Evolutionary conservation across 148 eudicot genomes (phyloP).

Genomic region (Simmondsia chinensis): DNA sequence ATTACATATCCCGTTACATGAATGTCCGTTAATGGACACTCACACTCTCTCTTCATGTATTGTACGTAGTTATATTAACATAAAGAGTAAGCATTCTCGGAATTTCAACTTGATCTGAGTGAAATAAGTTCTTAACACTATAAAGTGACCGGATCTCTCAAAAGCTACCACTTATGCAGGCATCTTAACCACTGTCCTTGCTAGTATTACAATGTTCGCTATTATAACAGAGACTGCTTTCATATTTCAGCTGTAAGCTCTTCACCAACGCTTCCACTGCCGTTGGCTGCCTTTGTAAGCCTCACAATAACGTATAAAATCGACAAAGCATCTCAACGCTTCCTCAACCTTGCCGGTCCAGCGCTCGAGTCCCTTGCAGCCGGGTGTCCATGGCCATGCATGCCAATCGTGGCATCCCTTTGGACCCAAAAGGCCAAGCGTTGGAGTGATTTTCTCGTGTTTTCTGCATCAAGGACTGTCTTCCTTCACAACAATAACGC

Average conservation of each 20-base stretch:
- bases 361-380: conserved; percentile 89
- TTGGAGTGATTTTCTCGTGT: conserved; percentile 79
- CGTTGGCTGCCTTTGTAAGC: conserved; percentile 93
- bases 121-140: too few relatives aligned
- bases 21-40: too few relatives aligned
- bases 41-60: too few relatives aligned
- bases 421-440: conserved; percentile 90
- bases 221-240: neutral
- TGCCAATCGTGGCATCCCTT: conserved; percentile 81
- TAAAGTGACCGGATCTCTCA: too few relatives aligned
- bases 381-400: conserved; percentile 94
- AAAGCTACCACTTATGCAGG: too few relatives aligned
- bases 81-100: too few relatives aligned
- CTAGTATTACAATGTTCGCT: too few relatives aligned
- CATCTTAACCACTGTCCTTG: neutral
- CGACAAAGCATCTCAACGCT: conserved; percentile 81
- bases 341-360: conserved; percentile 91
- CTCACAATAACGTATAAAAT: conserved; percentile 94
- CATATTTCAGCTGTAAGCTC: conserved; percentile 50
- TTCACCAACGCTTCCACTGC: conserved; percentile 84
- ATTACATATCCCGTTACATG: too few relatives aligned
- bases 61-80: too few relatives aligned
- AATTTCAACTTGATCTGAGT: too few relatives aligned
- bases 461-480: conserved; percentile 84
- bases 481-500: conserved; percentile 77